Conservation (phyloP, 2,329 filamentous ascomycete species). For the Diaporthe vaccinii region DNA sequence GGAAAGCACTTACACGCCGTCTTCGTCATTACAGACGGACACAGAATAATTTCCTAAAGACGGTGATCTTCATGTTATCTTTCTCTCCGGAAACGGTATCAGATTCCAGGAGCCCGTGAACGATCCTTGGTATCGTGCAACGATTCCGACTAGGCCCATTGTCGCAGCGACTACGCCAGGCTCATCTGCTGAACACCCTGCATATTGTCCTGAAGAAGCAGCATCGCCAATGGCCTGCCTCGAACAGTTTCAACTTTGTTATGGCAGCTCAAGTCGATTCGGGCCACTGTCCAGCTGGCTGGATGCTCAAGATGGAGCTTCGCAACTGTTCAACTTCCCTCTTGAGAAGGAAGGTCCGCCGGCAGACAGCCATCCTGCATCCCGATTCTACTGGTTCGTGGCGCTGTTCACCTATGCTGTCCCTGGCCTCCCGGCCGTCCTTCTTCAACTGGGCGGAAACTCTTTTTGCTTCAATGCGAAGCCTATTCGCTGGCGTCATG, state of each 20-base stretch:
- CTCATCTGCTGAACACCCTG: background rate
- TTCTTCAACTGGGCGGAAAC: background rate
- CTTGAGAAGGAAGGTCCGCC: background rate
- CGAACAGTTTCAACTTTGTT: conserved; percentile 34
- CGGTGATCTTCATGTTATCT: conserved; percentile 27
- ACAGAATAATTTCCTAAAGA: background rate
- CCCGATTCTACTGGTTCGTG: background rate
- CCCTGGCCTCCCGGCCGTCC: rapidly evolving
- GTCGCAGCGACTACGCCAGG: too few relatives aligned
- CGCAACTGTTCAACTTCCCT: background rate
- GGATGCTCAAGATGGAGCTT: conserved; percentile 2
- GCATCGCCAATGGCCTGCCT: conserved; percentile 37
- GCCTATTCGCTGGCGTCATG: background rate
- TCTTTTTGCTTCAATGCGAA: background rate
- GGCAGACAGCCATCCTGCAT: background rate
- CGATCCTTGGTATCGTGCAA: conserved; percentile 37
- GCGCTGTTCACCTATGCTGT: background rate
- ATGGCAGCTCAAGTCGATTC: conserved; percentile 1
- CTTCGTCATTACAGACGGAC: background rate
- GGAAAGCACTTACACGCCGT: background rate
- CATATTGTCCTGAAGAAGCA: conserved; percentile 28
- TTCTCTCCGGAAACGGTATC: conserved; percentile 33
- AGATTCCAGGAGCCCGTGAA: background rate
- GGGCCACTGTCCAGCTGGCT: background rate
- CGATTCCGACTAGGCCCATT: background rate